Evolutionary conservation across 2,329 filamentous ascomycete species (phyloP).

Genomic region (Penicillium paneum): DNA sequence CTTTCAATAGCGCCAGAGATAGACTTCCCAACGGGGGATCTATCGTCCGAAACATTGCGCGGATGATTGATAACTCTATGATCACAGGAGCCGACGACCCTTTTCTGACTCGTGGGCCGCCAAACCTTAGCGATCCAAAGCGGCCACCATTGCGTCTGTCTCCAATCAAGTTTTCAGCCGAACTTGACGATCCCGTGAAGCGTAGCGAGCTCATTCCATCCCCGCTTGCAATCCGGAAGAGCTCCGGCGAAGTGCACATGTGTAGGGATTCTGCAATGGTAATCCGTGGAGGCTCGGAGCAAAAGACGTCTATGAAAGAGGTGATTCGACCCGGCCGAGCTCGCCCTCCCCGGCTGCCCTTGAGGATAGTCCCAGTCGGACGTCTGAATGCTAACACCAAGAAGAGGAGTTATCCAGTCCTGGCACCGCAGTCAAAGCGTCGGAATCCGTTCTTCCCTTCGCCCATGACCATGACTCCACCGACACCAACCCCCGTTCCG

Average conservation of each 20-base stretch:
- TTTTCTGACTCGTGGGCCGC: slow-evolving; percentile 17
- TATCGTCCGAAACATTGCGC: slow-evolving; percentile 24
- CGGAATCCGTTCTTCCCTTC: background rate
- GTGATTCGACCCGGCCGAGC: background rate
- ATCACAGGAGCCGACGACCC: slow-evolving; percentile 22
- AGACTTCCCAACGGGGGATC: slow-evolving; percentile 12
- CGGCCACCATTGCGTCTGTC: background rate
- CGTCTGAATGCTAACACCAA: slow-evolving; percentile 2
- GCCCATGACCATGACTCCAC: background rate
- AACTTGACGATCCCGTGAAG: slow-evolving; percentile 3
- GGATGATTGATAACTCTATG: slow-evolving; percentile 29
- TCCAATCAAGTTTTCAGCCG: slow-evolving; percentile 1
- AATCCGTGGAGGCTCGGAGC: background rate
- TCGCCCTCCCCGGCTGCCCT: slow-evolving; percentile 21
- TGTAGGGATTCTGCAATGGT: background rate
- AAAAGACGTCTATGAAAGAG: background rate
- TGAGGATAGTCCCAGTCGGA: slow-evolving; percentile 19
- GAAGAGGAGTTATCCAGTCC: background rate
- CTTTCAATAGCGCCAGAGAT: slow-evolving; percentile 11
- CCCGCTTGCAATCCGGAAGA: slow-evolving; percentile 29
- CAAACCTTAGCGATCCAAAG: background rate
- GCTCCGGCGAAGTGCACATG: slow-evolving; percentile 3
- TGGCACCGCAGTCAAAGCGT: background rate
- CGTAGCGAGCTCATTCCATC: slow-evolving; percentile 20
- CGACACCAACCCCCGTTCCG: background rate